Base-by-base conservation (phyloP, 2,329 filamentous ascomycete species). In the Chalaropsis ovoidea region DNA sequence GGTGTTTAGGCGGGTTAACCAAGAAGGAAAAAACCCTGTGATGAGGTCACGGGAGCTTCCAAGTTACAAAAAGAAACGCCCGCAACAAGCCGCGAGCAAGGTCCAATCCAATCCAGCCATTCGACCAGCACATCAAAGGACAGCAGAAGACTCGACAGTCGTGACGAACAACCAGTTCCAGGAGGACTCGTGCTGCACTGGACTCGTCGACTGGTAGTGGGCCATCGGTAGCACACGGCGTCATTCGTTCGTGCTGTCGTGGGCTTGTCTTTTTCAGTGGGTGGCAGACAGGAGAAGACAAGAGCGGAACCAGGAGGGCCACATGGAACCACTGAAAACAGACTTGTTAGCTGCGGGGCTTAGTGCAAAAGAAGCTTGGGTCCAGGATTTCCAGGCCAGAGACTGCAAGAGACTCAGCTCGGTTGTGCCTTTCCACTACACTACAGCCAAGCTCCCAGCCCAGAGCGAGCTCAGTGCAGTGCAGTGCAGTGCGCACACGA, bases 21-120 rank as follows among this genome's bases (percentile, higher is more conserved):
- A 58, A 58, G 31, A 58, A 58, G n/a, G 39, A 17, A 58, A 58
- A 31, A 17, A 22, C 17, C 54, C 8, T n/a, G 54, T 58, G 54
- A 58, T 58, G 27, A 58, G 27, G 54, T 58, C 54, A 58, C 27
- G 27, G 54, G 54, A 22, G 24, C 54, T 35, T 39, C 31, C 31
- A 39, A n/a, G 54, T 4, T n/a, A 31, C 15, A 35, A 58, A 58
- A 58, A 35, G 8, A 39, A 39, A 39, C 4, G 35, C 35, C 8
- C 54, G 27, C 54, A 39, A 17, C 27, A 35, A n/a, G 17, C 2
- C 2, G 27, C 2, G 22, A 15, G 54, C 31, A 39, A 11, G 31
- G 11, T 39, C 31, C 27, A 58, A 35, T 39, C 43, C 24, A 17
- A 19, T 22, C 19, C 7, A 1, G 22, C 13, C 49, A 54, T 54